Base-by-base conservation (phyloP, 495 filamentous ascomycete genomes). In the Penicillium pancosmium region DNA sequence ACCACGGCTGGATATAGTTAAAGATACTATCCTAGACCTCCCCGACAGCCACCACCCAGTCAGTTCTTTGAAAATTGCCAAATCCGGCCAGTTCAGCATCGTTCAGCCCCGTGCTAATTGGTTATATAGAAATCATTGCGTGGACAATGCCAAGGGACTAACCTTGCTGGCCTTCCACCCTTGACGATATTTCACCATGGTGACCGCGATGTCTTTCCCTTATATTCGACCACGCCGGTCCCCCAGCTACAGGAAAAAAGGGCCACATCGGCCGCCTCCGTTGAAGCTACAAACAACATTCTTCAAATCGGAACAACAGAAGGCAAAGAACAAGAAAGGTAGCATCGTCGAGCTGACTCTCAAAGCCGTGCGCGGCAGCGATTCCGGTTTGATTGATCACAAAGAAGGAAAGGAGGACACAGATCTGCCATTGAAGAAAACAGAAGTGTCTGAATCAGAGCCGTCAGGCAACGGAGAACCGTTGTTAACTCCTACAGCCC, bases 181-280 rank as follows among this genome's bases (percentile, higher is more conserved):
- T 27, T 27, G 46, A 27, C 46, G 6, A 27, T 13, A 11, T 48
- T 48, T 7, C 1, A 48, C 46, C 18, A 48, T 23, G 21, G 21
- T 48, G 46, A n/a, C 23, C 23, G 21, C 46, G 4, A 23, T 48
- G 11, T 48, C 46, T 10, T 48, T 48, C 21, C 46, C 46, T 48
- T 48, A 48, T 48, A 48, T 48, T 48, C 18, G 46, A 27, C 18
- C 46, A 4, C 46, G 46, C 11, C 46, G 46, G 46, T 48, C 46
- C 23, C 46, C 21, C 11, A 48, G 46, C 15, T 27, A 25, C 46
- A 48, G 12, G 46, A 48, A 48, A 10, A 48, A 48, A 6, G 46
- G 23, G 46, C 19, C 46, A 8, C 18, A 48, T 12, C 19, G 46
- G 23, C 46, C 46, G 12, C 46, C 46, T 48, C 46, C 46, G 6